These are phyloP conservation scores for Cladosporium sp. DNA, from an alignment of 2,329 filamentous ascomycete genomes.

Conservation along the genomic window DNA sequence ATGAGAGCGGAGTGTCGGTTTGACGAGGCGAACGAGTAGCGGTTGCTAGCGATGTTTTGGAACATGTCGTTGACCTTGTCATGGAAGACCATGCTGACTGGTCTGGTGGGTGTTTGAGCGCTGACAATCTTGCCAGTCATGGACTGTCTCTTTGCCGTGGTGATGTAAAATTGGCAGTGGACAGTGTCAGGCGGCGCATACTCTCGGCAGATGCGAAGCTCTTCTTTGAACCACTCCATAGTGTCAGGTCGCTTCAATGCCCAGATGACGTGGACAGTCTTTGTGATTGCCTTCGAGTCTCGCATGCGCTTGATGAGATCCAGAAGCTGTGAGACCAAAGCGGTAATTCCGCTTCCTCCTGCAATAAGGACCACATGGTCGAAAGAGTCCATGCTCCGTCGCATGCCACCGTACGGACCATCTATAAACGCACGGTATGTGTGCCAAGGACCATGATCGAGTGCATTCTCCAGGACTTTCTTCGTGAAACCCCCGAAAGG, in stretches of 20 bases:
- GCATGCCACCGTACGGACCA: constrained; percentile 92
- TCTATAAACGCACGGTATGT: constrained; percentile 90
- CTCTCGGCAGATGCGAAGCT: constrained; percentile 84
- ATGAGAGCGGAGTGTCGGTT: constrained; percentile 75
- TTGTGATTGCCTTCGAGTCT: constrained; percentile 88
- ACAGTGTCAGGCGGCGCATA: constrained; percentile 82
- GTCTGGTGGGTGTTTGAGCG: constrained; percentile 47
- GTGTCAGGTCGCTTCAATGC: constrained; percentile 83
- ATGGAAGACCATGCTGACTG: constrained; percentile 69
- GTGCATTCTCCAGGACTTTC: constrained; percentile 72
- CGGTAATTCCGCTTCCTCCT: constrained; percentile 90
- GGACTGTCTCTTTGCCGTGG: constrained; percentile 58
- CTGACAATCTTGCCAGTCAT: constrained; percentile 45
- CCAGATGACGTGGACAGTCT: constrained; percentile 89
- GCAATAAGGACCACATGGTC: constrained; percentile 91
- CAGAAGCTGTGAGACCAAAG: constrained; percentile 82
- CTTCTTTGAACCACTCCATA: constrained; percentile 97
- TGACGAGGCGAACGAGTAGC: constrained; percentile 37
- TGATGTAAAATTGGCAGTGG: constrained; percentile 92
- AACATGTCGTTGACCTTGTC: constrained; percentile 85
- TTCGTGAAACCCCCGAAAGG: constrained; percentile 88
- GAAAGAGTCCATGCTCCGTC: constrained; percentile 80
- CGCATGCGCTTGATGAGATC: constrained; percentile 96
- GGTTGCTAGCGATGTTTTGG: constrained; percentile 75
- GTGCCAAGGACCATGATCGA: constrained; percentile 81